Base-by-base conservation (phyloP, 2,329 filamentous ascomycete genomes). In the Fusarium longipes region DNA sequence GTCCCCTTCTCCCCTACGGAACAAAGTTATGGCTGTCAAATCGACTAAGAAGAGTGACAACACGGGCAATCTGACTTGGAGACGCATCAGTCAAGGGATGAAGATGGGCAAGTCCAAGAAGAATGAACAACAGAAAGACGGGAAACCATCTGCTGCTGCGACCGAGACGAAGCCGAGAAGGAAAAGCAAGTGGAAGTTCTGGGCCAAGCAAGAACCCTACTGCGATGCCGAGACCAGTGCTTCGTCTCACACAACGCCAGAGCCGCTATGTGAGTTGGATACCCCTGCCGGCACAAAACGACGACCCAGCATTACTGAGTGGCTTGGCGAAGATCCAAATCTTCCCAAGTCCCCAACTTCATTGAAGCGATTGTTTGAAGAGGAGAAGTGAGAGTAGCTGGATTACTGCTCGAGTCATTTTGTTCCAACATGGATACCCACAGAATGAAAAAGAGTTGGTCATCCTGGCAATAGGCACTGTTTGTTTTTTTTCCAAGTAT, bases 101-200 rank as follows among this genome's bases (percentile, higher is more conserved):
- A 44, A 39, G n/a, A 24, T 60, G 7, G 40, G 40, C 20, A 65
- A 60, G 18, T 24, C 64, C 15, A 49, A 24, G 35, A 57, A 65
- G 20, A 36, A 20, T 6, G 18, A 35, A 4, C 44, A 50, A 5
- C 44, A 47, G 8, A 8, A 9, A 8, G 18, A 35, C 11, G 9
- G 44, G 20, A 22, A 27, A 6, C 8, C 27, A 5, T n/a, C n/a
- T 11, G 15, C 15, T 11, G 15, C 15, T 25, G 11, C 12, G 9
- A n/a, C 7, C 1, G 44, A 38, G 5, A 11, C 24, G 11, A 51
- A 49, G 9, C 20, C 17, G 14, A 68, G 25, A 27, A 51, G 39
- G n/a, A 67, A 39, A 39, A 52, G 50, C 15, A 68, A 56, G 8
- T 68, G 64, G 64, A 65, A 30, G 30, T 67, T 63, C 25, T 61